A percentile compares a stretch with the other conserved stretches of the same genome.
Conservation (phyloP, 352 stramenopile genomes). For the Phytophthora pinifolia region DNA sequence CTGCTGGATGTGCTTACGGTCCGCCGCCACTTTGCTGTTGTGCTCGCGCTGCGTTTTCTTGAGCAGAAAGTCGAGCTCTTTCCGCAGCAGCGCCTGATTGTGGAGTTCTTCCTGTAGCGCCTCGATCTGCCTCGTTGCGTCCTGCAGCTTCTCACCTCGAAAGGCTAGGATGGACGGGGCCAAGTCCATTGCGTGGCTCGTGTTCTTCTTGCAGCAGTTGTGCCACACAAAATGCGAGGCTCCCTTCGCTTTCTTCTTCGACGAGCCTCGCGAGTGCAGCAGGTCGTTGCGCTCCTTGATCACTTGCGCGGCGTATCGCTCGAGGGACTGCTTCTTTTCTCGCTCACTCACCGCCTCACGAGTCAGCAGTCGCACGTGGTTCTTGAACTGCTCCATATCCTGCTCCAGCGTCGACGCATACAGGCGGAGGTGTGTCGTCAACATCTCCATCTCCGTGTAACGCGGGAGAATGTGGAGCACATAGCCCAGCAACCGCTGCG, state of each 20-base stretch:
- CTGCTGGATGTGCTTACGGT: slow-evolving; percentile 69
- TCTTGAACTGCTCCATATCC: slow-evolving; percentile 72
- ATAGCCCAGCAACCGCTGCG: slow-evolving; percentile 72
- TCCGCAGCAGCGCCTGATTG: slow-evolving; percentile 62
- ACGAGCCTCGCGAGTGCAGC: slow-evolving; percentile 52
- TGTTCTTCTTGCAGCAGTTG: slow-evolving; percentile 80
- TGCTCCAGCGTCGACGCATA: slow-evolving; percentile 73
- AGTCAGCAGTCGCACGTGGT: slow-evolving; percentile 55
- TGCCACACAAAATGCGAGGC: slow-evolving; percentile 74
- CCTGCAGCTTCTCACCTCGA: slow-evolving; percentile 73
- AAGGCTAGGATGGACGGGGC: slow-evolving; percentile 74
- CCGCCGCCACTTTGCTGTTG: slow-evolving; percentile 57
- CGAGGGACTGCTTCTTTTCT: slow-evolving; percentile 81
- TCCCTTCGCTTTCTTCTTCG: slow-evolving; percentile 37
- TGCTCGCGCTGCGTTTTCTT: slow-evolving; percentile 76
- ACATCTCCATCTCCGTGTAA: slow-evolving; percentile 87
- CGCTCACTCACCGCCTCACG: slow-evolving; percentile 51
- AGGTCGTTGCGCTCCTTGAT: slow-evolving; percentile 86
- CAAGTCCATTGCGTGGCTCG: slow-evolving; percentile 60
- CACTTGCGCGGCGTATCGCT: slow-evolving; percentile 80
- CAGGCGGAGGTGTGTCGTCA: slow-evolving; percentile 70
- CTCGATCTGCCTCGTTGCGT: slow-evolving; percentile 48
- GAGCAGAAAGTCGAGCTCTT: slow-evolving; percentile 67
- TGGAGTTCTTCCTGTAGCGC: slow-evolving; percentile 56
- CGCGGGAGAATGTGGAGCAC: slow-evolving; percentile 72